Evolutionary conservation across 176 grass and related monocot species (phyloP), one percentile per base, ranked within the genome.

Genomic region (Cenchrus americanus): DNA sequence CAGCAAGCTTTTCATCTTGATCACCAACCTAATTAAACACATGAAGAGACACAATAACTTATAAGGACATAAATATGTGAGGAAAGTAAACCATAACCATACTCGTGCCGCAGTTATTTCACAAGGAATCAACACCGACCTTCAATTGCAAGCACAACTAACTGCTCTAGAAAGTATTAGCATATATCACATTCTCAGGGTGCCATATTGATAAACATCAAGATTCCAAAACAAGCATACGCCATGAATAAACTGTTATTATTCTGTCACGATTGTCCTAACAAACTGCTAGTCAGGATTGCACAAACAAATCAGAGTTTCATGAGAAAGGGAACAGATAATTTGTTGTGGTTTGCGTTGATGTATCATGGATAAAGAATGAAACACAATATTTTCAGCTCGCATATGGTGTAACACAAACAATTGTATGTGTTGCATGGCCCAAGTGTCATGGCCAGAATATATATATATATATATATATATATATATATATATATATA

Each of bases 1-100:
- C 96, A 37, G 96, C 93, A 75, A 99, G 88, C 82, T 99, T 96
- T 86, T 99, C 93, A 62, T 99, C 93, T 82, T 84, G 86, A 82
- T 99, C 89, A 7, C 96, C 96, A 1, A 99, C 96, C 96, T 99
- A 91, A 69, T 44, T 27, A 65, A 82, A 77, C 17, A 82, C 50
- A 89, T 44, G 9, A 42, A 85, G 70, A 72, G 19, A 71, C 1
- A 34, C 44, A 75, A 79, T 75, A 48, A 85, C 1, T 17, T 66
- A 77, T 85, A 71, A 66, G 19, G 17, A 4, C 8, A 83, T 68
- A 68, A 68, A 81, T 54, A 40, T 30, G 30, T 0, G 27, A 15
- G 2, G 27, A 43, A 71, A 49, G 1, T 49, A 55, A 66, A 73
- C 14, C 15, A 74, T 73, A 37, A 21, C 44, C 66, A 30, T 27